phyloP scores from a whole-genome alignment of 805 yeast species.

The Starmerella floris region DNA sequence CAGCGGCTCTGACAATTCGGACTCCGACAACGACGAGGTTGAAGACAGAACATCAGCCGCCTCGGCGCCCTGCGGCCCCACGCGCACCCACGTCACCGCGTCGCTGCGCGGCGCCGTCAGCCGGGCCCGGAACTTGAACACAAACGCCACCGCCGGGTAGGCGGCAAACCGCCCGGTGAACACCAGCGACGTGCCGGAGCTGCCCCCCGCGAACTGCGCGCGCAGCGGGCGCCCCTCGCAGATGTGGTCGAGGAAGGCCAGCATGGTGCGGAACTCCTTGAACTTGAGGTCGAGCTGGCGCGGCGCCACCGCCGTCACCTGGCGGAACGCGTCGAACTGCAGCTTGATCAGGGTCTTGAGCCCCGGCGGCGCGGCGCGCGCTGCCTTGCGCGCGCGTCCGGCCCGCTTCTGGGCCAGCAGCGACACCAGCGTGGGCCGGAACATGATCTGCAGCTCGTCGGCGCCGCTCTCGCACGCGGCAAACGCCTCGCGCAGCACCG shows the following conservation, averaged over 20 bases:
- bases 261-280: constrained; percentile 18
- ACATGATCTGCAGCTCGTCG: constrained; percentile 17
- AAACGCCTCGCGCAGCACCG: constrained; percentile 12
- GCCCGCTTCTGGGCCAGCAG: constrained; percentile 13
- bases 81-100: constrained; percentile 5
- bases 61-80: constrained; percentile 1
- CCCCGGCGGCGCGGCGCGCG: constrained; percentile 7
- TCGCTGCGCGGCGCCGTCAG: constrained; percentile 3
- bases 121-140: constrained; percentile 13
- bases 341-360: constrained; percentile 17
- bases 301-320: constrained; percentile 14
- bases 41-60: background rate
- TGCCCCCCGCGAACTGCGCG: constrained; percentile 8
- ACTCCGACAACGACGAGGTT: no score
- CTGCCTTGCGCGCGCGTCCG: background rate
- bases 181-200: constrained; percentile 9
- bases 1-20: background rate
- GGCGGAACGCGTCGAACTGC: constrained; percentile 14
- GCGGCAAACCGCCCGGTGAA: constrained; percentile 5
- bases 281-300: constrained; percentile 18
- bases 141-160: constrained; percentile 7
- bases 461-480: constrained; percentile 18
- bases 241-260: constrained; percentile 11
- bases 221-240: constrained; percentile 8
- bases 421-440: constrained; percentile 10